These are phyloP conservation scores for Termitomyces sp. DNA, from an alignment of 768 basidiomycete genomes.

Conservation along the genomic window DNA sequence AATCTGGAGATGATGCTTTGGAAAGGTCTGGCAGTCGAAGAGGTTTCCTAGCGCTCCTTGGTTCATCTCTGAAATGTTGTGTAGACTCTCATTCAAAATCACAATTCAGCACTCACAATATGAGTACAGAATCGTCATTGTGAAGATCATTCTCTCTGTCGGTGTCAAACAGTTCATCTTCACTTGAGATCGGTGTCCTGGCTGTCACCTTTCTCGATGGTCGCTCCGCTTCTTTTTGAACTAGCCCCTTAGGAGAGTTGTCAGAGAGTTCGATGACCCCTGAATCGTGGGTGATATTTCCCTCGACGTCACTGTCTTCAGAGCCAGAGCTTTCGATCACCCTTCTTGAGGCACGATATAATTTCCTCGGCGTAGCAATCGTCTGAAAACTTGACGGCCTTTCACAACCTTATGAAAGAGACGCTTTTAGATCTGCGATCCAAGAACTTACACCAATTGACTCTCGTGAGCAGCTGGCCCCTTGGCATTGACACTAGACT, in stretches of 20 bases:
- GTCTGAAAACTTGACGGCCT: neutral
- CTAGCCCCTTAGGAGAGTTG: constrained; percentile 16
- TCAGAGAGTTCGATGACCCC: constrained; percentile 27
- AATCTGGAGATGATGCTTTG: constrained; percentile 4
- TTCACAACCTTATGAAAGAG: neutral
- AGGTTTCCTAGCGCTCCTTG: constrained; percentile 44
- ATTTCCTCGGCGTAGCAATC: constrained; percentile 5
- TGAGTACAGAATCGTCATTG: constrained; percentile 34
- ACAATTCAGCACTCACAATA: constrained; percentile 25
- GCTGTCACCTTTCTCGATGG: constrained; percentile 7
- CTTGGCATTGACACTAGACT: neutral
- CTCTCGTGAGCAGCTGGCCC: neutral
- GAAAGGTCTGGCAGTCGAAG: constrained; percentile 19
- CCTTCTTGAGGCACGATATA: constrained; percentile 19
- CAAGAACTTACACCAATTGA: neutral
- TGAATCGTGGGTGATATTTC: constrained; percentile 9
- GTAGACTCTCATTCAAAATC: neutral
- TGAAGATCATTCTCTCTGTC: constrained; percentile 25
- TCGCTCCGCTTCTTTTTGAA: neutral
- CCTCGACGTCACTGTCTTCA: constrained; percentile 21
- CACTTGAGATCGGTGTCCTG: neutral
- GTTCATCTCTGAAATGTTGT: constrained; percentile 38
- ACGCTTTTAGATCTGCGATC: no score
- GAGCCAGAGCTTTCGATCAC: constrained; percentile 34
- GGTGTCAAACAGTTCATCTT: constrained; percentile 15